phyloP scores from a whole-genome alignment of 768 basidiomycete species.

The Sporobolomyces phaffii region DNA sequence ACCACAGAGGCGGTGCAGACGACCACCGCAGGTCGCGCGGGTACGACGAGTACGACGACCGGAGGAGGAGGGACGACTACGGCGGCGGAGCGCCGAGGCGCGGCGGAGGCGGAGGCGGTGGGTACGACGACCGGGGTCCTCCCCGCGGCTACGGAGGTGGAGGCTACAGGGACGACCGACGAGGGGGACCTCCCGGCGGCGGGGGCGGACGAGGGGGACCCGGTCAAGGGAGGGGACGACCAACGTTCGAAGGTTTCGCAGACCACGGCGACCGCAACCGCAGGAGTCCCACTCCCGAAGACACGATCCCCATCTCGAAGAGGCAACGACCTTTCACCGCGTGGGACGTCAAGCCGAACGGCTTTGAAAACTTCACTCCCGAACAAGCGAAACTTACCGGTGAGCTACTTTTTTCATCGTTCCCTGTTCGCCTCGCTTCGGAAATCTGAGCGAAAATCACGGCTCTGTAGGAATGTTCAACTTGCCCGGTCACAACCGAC shows the following conservation, averaged over 20 bases:
- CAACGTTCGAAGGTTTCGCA: conserved; percentile 51
- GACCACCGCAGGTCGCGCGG: conserved; percentile 45
- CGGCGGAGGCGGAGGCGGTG: neutral
- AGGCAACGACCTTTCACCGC: conserved; percentile 81
- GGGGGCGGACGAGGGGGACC: conserved; percentile 41
- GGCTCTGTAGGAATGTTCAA: conserved; percentile 74
- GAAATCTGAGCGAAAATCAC: neutral
- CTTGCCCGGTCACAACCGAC: conserved; percentile 69
- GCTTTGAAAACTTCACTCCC: conserved; percentile 89
- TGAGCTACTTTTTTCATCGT: conserved; percentile 45
- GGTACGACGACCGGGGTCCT: neutral
- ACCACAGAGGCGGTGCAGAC: conserved; percentile 42
- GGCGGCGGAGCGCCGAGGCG: neutral
- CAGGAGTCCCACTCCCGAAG: conserved; percentile 84
- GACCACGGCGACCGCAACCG: conserved; percentile 73
- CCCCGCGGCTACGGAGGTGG: conserved; percentile 10
- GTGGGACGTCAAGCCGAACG: conserved; percentile 94
- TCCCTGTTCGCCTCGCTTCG: neutral
- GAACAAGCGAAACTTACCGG: conserved; percentile 98
- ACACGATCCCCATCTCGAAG: conserved; percentile 71
- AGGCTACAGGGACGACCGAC: conserved; percentile 20
- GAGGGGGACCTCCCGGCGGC: conserved; percentile 1
- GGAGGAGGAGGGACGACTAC: conserved; percentile 13
- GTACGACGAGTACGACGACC: conserved; percentile 22
- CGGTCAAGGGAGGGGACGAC: conserved; percentile 51